These are phyloP conservation scores for Neonectria magnoliae DNA, from an alignment of 2,329 filamentous ascomycete genomes.

Conservation along the genomic window DNA sequence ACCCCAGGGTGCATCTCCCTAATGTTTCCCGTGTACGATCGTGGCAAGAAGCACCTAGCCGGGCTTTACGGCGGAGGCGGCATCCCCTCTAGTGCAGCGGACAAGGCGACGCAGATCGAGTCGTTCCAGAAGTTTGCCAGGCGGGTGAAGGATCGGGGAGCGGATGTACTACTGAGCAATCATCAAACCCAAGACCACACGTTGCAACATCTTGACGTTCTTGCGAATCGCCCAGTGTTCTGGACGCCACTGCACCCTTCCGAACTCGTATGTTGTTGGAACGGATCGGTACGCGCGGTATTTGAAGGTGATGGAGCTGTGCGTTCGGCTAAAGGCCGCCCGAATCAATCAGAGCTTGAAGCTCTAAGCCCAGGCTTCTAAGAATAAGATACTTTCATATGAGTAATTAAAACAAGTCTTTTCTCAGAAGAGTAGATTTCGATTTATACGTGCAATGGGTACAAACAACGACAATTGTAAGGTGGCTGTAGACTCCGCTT, in stretches of 20 bases:
- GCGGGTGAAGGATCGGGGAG: slow-evolving; percentile 20
- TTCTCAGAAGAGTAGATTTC: no score
- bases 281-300: slow-evolving; percentile 26
- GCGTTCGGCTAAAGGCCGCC: slow-evolving; percentile 22
- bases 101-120: slow-evolving; percentile 34
- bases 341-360: slow-evolving; percentile 7
- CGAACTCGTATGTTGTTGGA: slow-evolving; percentile 30
- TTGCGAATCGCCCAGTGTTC: slow-evolving; percentile 22
- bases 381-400: no score
- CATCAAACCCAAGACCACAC: slow-evolving; percentile 38
- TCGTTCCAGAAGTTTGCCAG: slow-evolving; percentile 29
- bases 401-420: no score
- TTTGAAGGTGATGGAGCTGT: slow-evolving; percentile 27
- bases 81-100: slow-evolving; percentile 24
- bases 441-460: no score
- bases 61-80: slow-evolving; percentile 41
- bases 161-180: slow-evolving; percentile 34
- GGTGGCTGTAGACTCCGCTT: not conserved
- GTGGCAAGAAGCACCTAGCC: slow-evolving; percentile 31
- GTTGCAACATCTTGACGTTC: slow-evolving; percentile 30
- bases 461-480: not conserved
- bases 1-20: slow-evolving; percentile 37
- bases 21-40: slow-evolving; percentile 34
- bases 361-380: not conserved
- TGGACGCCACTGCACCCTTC: slow-evolving; percentile 12